These are phyloP conservation scores for Triadica sebifera DNA, from an alignment of 345 rosid species.

Conservation along the genomic window DNA sequence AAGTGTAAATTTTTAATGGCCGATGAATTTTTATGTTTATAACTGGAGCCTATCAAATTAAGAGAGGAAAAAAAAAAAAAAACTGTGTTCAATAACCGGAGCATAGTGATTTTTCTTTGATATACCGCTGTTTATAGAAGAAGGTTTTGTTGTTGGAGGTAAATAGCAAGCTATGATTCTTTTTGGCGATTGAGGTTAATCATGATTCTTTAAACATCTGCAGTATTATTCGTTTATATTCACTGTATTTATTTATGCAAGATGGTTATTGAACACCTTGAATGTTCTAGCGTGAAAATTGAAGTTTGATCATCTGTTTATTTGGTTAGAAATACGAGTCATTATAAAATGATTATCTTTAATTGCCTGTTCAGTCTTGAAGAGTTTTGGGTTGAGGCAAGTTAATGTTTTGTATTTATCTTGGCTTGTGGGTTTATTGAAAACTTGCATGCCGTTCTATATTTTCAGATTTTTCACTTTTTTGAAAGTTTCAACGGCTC, in stretches of 20 bases:
- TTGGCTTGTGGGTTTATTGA: neutral
- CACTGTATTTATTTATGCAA: neutral
- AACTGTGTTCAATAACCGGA: neutral
- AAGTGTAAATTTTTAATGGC: neutral
- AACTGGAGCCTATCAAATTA: no score
- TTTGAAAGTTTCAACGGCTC: neutral
- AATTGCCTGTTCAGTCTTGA: neutral
- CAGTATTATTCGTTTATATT: neutral
- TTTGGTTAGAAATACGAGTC: neutral
- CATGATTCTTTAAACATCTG: neutral
- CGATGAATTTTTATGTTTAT: neutral
- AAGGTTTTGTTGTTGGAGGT: neutral
- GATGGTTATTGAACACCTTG: no score
- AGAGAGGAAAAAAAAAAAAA: no score
- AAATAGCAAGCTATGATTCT: neutral
- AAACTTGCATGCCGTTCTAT: neutral
- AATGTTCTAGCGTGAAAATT: neutral
- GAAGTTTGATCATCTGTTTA: neutral
- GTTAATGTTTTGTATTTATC: neutral
- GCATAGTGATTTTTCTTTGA: neutral
- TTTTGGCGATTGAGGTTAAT: neutral
- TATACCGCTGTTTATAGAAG: neutral
- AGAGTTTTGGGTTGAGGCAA: neutral
- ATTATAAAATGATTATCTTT: neutral
- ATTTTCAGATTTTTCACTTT: neutral